Evolutionary conservation across 495 filamentous ascomycete genomes (phyloP), one percentile per base, ranked within the genome.

Genomic region (Cenococcum geophilum): DNA sequence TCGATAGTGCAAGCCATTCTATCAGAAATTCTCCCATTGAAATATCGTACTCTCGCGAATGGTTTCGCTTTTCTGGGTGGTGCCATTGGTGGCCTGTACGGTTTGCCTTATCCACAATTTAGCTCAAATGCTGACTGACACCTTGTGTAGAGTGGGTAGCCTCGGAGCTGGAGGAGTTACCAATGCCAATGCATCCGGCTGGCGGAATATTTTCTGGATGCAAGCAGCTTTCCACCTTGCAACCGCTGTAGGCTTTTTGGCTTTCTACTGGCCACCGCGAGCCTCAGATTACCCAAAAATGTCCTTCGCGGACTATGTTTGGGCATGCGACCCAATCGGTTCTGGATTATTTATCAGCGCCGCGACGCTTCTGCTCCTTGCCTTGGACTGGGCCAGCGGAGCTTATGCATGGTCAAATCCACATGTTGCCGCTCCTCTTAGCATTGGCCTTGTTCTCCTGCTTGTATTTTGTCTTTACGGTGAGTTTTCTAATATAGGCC

Each of bases 171-270:
- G 80, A 9, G 80, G 73, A n/a, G 74, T 81, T 4, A 81, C 80
- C 0, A 80, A 81, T 53, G 60, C 69, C 1, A 71, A 67, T 63
- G 49, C 72, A 1, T 64, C 61, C 0, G 80, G 80, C 20, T 83
- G 80, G 80, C 72, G 80, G 2, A 74, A 76, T 55, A 82, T 82
- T 55, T 83, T 82, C 70, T 83, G 79, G 80, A 80, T 83, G 16
- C 80, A 83, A 69, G 80, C 80, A 0, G 79, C 72, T 1, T 78
- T 82, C 62, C 80, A 82, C 53, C 70, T 70, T 18, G 62, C 72
- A 9, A 79, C 77, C 0, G 69, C 75, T 0, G 21, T 80, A 1
- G 79, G 79, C 5, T 66, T 83, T 21, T 67, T 82, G 16, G 55
- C 73, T 48, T 81, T 81, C 63, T 82, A 82, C 67, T 78, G 72